These are phyloP conservation scores for Oehlia diaphana DNA, from an alignment of 192 early-diverging fungal species.

Conservation along the genomic window DNA sequence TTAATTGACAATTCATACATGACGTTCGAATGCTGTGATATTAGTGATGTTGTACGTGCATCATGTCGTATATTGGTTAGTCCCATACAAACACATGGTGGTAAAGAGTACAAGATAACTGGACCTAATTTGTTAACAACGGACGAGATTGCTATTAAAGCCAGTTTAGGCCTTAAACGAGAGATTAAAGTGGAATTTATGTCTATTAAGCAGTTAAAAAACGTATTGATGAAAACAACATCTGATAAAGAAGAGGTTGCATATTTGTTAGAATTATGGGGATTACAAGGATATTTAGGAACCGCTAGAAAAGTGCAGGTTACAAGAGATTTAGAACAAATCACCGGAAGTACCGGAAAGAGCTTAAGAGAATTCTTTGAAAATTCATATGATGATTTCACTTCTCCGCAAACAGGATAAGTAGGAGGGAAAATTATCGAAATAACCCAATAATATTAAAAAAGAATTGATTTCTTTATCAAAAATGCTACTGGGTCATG, in stretches of 20 bases:
- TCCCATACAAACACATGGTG: constrained; percentile 6
- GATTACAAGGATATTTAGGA: neutral
- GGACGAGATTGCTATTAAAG: constrained; percentile 8
- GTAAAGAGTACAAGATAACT: constrained; percentile 16
- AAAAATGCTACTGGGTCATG: neutral
- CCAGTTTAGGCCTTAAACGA: neutral
- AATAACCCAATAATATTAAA: neutral
- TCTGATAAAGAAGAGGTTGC: neutral
- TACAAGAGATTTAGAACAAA: constrained; percentile 5
- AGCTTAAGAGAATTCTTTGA: constrained; percentile 18
- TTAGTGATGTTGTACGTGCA: neutral
- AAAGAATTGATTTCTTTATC: neutral
- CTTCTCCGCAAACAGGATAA: neutral
- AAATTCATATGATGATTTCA: neutral
- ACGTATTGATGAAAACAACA: neutral
- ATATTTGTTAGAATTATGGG: constrained; percentile 22
- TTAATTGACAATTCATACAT: neutral
- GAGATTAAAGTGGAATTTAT: neutral
- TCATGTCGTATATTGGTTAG: neutral
- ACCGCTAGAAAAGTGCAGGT: constrained; percentile 1
- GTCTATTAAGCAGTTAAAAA: neutral
- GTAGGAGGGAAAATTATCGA: neutral
- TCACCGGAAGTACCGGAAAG: neutral
- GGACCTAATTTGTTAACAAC: neutral
- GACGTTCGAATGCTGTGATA: constrained; percentile 11